Percentiles rank a stretch among this genome's conserved stretches.
Conservation (phyloP, 2,329 filamentous ascomycete species). For the Aureobasidium sp. region DNA sequence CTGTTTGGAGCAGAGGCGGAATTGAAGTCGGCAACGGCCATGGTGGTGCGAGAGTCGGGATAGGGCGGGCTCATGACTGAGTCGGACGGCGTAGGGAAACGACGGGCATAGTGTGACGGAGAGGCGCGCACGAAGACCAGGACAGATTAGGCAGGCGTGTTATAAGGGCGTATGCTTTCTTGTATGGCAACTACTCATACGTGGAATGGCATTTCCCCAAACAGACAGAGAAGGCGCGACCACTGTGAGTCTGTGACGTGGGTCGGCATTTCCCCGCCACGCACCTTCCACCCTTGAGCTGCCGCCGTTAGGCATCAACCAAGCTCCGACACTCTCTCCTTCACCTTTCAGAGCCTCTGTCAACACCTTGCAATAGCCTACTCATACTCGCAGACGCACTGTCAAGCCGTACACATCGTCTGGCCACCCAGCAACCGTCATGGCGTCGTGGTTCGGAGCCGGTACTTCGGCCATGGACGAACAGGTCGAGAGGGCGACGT, state of each 20-base stretch:
- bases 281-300: conserved; percentile 7
- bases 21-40: conserved; percentile 3
- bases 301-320: conserved; percentile 6
- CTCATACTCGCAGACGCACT: too few relatives aligned
- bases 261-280: not conserved
- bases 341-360: not conserved
- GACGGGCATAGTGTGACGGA: not conserved
- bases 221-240: not conserved
- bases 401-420: not conserved
- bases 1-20: not conserved
- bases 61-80: conserved; percentile 16
- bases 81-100: not conserved
- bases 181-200: not conserved
- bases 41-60: conserved; percentile 1
- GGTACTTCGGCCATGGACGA: conserved; percentile 87
- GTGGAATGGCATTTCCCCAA: conserved; percentile 1
- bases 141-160: not conserved
- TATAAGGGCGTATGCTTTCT: not conserved
- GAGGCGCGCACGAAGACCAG: not conserved
- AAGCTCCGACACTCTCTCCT: not conserved
- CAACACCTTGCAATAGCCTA: not conserved
- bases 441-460: conserved; percentile 96
- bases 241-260: not conserved
- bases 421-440: conserved; percentile 42
- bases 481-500: conserved; percentile 91